These are phyloP conservation scores for Rhizoclosmatium sp. DNA, from an alignment of 192 early-diverging fungal species.

Conservation along the genomic window DNA sequence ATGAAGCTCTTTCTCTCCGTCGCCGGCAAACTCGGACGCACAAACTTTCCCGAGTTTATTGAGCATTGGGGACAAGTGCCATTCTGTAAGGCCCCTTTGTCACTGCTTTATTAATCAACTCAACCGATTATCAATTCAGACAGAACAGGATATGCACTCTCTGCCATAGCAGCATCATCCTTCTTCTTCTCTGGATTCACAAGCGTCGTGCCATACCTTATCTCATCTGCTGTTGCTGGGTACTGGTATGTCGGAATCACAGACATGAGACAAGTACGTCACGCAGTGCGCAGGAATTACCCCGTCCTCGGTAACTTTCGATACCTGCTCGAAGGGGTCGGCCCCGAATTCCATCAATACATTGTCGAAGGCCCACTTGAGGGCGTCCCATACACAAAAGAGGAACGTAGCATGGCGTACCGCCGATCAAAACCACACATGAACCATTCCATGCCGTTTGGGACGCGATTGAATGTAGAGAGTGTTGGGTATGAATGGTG, in stretches of 20 bases:
- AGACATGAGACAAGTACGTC: constrained; percentile 7
- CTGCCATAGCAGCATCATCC: neutral
- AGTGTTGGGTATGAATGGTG: neutral
- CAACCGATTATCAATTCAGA: neutral
- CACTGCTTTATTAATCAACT: neutral
- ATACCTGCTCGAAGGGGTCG: neutral
- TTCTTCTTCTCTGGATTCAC: neutral
- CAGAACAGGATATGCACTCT: neutral
- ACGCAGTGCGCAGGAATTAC: constrained; percentile 11
- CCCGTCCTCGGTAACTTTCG: constrained; percentile 11
- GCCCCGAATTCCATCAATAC: constrained; percentile 8
- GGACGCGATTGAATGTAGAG: neutral
- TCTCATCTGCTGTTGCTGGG: neutral
- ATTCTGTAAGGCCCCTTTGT: neutral
- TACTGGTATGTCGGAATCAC: constrained; percentile 18
- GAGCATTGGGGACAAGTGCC: neutral
- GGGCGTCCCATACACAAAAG: constrained; percentile 17
- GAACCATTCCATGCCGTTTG: constrained; percentile 12
- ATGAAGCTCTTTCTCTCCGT: neutral
- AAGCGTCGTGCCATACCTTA: neutral
- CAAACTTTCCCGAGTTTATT: constrained; percentile 7
- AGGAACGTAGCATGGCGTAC: constrained; percentile 17
- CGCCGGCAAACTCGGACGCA: constrained; percentile 2
- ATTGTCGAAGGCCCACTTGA: constrained; percentile 13
- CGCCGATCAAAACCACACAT: neutral